These are phyloP conservation scores for Trichoderma sp. DNA, from an alignment of 2,329 filamentous ascomycete species.

Conservation along the genomic window DNA sequence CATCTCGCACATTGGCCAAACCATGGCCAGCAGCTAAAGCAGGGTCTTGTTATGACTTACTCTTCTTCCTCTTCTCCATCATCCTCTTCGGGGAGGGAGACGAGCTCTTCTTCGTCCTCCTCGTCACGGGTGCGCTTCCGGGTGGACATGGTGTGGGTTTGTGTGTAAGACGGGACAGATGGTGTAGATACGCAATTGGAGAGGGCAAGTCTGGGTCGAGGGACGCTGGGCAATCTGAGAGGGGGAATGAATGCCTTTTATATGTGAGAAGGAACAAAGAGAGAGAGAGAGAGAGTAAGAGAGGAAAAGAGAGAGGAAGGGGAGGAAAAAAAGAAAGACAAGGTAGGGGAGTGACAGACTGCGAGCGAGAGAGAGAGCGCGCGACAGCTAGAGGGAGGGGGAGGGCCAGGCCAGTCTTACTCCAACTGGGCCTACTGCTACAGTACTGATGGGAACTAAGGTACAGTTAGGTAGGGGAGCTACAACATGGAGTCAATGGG, in stretches of 20 bases:
- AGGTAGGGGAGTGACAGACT: conserved; percentile 13
- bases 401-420: conserved; percentile 20
- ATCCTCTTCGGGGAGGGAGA: conserved; percentile 54
- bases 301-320: conserved; percentile 21
- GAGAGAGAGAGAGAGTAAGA: conserved; percentile 15
- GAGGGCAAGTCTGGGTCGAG: conserved; percentile 23
- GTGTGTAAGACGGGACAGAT: conserved; percentile 9
- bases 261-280: conserved; percentile 17
- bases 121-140: conserved; percentile 63
- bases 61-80: conserved; percentile 57
- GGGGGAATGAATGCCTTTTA: conserved; percentile 24
- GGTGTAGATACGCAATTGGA: background rate
- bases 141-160: conserved; percentile 26
- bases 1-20: background rate
- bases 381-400: conserved; percentile 13
- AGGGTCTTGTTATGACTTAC: conserved; percentile 41
- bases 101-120: conserved; percentile 59
- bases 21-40: background rate
- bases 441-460: background rate
- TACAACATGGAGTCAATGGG: background rate
- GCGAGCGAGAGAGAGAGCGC: background rate
- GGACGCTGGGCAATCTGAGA: background rate
- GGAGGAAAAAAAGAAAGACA: conserved; percentile 20
- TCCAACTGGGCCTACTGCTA: conserved; percentile 17
- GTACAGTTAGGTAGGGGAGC: conserved; percentile 16